These are phyloP conservation scores for Aspergillus brunneoviolaceus DNA, from an alignment of 2,329 filamentous ascomycete genomes.

Conservation along the genomic window DNA sequence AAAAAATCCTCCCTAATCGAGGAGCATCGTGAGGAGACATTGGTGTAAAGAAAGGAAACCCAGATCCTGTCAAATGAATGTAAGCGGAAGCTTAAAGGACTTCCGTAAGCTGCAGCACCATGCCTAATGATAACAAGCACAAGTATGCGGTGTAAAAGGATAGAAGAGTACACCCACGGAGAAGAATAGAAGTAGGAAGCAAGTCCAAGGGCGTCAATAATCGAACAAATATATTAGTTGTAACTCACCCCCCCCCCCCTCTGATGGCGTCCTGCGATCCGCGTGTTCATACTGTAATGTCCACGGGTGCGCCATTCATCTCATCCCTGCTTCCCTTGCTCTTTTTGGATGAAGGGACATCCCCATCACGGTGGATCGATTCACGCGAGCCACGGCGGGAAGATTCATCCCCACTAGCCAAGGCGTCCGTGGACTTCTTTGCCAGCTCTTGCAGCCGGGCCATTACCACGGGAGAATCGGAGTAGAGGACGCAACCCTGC, in stretches of 20 bases:
- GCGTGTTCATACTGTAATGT: not conserved
- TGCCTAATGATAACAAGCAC: slow-evolving; percentile 8
- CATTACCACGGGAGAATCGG: slow-evolving; percentile 46
- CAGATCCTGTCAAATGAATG: not conserved
- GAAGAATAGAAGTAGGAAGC: not conserved
- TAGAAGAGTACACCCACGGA: not conserved
- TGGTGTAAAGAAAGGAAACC: not conserved
- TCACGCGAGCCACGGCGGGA: slow-evolving; percentile 17
- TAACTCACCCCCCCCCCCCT: not conserved
- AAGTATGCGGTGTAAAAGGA: not conserved
- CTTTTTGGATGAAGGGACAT: slow-evolving; percentile 2
- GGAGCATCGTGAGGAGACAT: not conserved
- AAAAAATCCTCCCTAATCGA: not conserved
- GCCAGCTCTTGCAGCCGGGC: slow-evolving; percentile 42
- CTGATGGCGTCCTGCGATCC: not conserved
- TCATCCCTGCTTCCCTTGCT: not conserved
- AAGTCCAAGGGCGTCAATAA: not conserved
- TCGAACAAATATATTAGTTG: not conserved
- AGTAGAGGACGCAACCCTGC: slow-evolving; percentile 51
- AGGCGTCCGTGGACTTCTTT: slow-evolving; percentile 27
- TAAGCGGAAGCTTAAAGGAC: not conserved
- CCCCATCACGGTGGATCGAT: slow-evolving; percentile 14
- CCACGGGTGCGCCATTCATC: not conserved
- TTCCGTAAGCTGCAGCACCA: slow-evolving; percentile 7
- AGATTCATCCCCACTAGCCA: slow-evolving; percentile 11